phyloP scores from a whole-genome alignment of 2,329 filamentous ascomycete species.

The Botryosphaeria agaves region DNA sequence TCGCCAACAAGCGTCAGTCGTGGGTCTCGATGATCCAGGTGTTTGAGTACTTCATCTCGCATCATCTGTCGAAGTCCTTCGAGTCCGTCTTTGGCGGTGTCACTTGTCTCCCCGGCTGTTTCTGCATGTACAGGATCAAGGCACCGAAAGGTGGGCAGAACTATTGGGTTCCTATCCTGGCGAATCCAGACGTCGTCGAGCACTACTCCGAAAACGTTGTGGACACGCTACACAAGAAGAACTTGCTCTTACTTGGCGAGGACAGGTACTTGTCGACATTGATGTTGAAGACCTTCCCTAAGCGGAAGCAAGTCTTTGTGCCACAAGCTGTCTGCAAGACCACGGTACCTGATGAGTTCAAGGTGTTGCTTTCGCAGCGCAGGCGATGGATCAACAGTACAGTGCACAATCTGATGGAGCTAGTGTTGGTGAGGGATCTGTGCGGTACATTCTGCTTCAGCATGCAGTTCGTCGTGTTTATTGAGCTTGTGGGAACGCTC shows the following conservation, averaged over 20 bases:
- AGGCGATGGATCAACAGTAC: slow-evolving; percentile 99
- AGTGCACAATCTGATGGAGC: slow-evolving; percentile 95
- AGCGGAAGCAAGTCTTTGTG: slow-evolving; percentile 96
- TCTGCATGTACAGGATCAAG: slow-evolving; percentile 99
- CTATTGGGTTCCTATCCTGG: slow-evolving; percentile 97
- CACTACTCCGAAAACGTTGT: slow-evolving; percentile 99
- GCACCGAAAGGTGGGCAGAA: slow-evolving; percentile 95
- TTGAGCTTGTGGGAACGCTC: slow-evolving; percentile 86
- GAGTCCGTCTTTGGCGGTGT: slow-evolving; percentile 98
- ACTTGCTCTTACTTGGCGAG: slow-evolving; percentile 76
- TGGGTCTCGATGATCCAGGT: slow-evolving; percentile 99
- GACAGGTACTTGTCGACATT: slow-evolving; percentile 92
- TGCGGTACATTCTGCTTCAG: slow-evolving; percentile 99
- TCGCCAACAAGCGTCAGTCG: slow-evolving; percentile 87
- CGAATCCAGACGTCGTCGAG: slow-evolving; percentile 95
- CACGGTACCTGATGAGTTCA: slow-evolving; percentile 83
- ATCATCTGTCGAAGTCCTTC: slow-evolving; percentile 92
- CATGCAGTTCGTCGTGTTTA: slow-evolving; percentile 97
- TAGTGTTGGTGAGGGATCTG: slow-evolving; percentile 84
- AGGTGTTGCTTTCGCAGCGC: slow-evolving; percentile 80
- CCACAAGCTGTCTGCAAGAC: slow-evolving; percentile 99
- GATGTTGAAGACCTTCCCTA: slow-evolving; percentile 97
- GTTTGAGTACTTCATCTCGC: slow-evolving; percentile 98
- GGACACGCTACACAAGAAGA: slow-evolving; percentile 96
- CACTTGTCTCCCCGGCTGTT: slow-evolving; percentile 93